phyloP scores from a whole-genome alignment of 768 basidiomycete species.

The Xanthoconium stramineum region DNA sequence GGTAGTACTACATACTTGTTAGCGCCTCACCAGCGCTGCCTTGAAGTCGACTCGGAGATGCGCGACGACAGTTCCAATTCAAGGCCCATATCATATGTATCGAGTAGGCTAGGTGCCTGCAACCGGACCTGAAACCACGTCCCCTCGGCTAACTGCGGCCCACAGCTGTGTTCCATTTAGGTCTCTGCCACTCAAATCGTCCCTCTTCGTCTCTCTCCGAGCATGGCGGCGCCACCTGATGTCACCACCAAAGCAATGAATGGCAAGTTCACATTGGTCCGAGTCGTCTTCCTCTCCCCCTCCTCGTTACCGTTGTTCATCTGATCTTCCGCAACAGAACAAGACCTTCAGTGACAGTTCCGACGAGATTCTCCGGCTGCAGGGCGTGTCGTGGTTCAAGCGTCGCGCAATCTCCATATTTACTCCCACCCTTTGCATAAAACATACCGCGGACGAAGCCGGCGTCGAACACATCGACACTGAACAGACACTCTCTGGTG shows the following conservation, averaged over 20 bases:
- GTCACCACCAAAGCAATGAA: slow-evolving; percentile 58
- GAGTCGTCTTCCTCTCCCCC: background rate
- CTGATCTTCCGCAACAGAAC: slow-evolving; percentile 43
- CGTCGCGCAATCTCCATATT: slow-evolving; percentile 57
- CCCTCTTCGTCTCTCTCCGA: slow-evolving; percentile 22
- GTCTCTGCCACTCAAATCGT: too few species aligned
- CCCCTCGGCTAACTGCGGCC: too few species aligned
- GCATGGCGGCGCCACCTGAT: slow-evolving; percentile 67
- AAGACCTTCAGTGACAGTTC: slow-evolving; percentile 59
- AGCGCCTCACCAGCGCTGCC: too few species aligned
- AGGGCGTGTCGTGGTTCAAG: slow-evolving; percentile 72
- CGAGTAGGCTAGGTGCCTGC: too few species aligned
- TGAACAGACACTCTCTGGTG: slow-evolving; percentile 61
- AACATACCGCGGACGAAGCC: slow-evolving; percentile 60
- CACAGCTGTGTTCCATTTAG: too few species aligned
- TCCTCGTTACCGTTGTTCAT: background rate
- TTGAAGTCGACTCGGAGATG: too few species aligned
- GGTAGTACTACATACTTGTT: too few species aligned
- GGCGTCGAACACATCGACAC: slow-evolving; percentile 65
- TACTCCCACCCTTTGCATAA: slow-evolving; percentile 57
- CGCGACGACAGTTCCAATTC: too few species aligned
- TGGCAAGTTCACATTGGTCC: slow-evolving; percentile 63
- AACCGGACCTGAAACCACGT: too few species aligned
- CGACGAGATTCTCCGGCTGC: slow-evolving; percentile 63
- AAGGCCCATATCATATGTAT: too few species aligned